Evolutionary conservation across 805 yeast species (phyloP).

Genomic region (Starmerella roubikii): DNA sequence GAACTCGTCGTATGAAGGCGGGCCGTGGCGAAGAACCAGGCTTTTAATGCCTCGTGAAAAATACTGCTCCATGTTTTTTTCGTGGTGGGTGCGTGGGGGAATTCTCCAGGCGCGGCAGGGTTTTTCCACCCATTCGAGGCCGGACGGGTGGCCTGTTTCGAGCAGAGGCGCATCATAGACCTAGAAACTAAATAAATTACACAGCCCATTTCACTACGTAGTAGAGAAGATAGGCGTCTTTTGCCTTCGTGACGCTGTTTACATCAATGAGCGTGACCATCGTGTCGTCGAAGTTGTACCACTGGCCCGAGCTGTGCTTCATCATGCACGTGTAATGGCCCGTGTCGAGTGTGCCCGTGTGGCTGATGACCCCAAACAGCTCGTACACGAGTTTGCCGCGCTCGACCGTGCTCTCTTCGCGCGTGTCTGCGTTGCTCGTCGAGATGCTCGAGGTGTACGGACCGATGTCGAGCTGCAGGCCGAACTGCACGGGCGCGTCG

Average conservation of each 20-base stretch:
- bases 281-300: slow-evolving; percentile 91
- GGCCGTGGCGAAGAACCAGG: slow-evolving; percentile 20
- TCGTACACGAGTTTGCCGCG: slow-evolving; percentile 44
- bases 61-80: slow-evolving; percentile 20
- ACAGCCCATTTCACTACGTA: slow-evolving; percentile 23
- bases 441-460: slow-evolving; percentile 32
- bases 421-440: background rate
- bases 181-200: no score
- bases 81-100: no score
- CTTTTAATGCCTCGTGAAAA: slow-evolving; percentile 22
- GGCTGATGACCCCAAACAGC: slow-evolving; percentile 75
- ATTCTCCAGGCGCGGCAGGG: no score
- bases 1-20: slow-evolving; percentile 24
- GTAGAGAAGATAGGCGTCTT: slow-evolving; percentile 59
- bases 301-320: slow-evolving; percentile 34
- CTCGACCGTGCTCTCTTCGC: background rate
- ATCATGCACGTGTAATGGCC: slow-evolving; percentile 84
- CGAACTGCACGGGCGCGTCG: slow-evolving; percentile 60
- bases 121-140: no score
- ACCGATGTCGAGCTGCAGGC: slow-evolving; percentile 57
- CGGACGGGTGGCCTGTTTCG: no score
- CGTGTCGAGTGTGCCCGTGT: slow-evolving; percentile 84
- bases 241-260: slow-evolving; percentile 51
- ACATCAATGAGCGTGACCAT: slow-evolving; percentile 53
- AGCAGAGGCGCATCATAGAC: no score